A percentile compares a stretch with the other conserved stretches of the same genome.
phyloP scores from a whole-genome alignment of 371 early-diverging fungal genomes.

The Apophysomyces variabilis region DNA sequence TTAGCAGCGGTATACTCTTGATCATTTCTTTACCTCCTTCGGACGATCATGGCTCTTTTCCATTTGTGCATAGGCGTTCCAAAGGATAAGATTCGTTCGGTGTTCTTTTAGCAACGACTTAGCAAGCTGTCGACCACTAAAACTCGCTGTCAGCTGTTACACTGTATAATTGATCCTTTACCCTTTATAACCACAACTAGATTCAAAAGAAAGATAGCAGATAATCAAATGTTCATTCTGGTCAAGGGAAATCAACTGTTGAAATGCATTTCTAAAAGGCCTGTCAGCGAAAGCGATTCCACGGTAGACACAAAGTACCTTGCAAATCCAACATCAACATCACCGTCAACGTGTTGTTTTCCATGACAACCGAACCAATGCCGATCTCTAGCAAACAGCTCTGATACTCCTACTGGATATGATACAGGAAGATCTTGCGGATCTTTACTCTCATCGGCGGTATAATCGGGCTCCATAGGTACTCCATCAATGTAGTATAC shows the following conservation, averaged over 20 bases:
- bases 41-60: constrained; percentile 48
- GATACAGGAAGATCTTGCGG: constrained; percentile 52
- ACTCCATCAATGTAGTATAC: constrained; percentile 46
- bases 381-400: constrained; percentile 42
- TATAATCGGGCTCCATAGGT: constrained; percentile 50
- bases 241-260: constrained; percentile 38
- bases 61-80: constrained; percentile 72
- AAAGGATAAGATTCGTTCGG: constrained; percentile 61
- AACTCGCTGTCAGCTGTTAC: constrained; percentile 11
- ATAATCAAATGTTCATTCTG: constrained; percentile 40
- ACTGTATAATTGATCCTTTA: constrained; percentile 24
- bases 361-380: constrained; percentile 46
- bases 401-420: constrained; percentile 52
- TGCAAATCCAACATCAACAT: constrained; percentile 47
- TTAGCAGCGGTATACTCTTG: background rate
- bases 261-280: constrained; percentile 47
- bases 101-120: constrained; percentile 62
- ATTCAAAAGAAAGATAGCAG: constrained; percentile 55
- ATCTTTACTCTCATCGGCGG: constrained; percentile 13
- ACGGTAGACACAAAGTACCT: constrained; percentile 31
- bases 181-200: constrained; percentile 40
- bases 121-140: constrained; percentile 61
- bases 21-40: constrained; percentile 29
- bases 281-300: background rate
- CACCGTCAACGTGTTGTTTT: constrained; percentile 20